Evolutionary conservation across 2,329 filamentous ascomycete species (phyloP).

Genomic region (Byssothecium circinans): DNA sequence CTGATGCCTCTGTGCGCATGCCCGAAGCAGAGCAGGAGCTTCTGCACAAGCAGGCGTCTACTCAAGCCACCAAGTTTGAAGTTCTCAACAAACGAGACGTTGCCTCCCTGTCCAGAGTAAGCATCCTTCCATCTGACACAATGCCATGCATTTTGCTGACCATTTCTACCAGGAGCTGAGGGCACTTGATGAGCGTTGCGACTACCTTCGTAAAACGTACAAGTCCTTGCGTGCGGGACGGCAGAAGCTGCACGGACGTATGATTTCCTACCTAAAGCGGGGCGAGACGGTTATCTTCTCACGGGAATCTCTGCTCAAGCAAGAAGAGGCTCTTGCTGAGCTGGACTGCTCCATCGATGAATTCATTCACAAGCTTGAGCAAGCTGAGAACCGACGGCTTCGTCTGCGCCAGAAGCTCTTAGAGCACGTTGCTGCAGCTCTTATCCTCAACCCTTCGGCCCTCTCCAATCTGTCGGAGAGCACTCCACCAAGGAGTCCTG

Average conservation of each 20-base stretch:
- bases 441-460: slow-evolving; percentile 38
- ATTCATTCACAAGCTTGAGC: slow-evolving; percentile 78
- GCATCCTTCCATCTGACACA: slow-evolving; percentile 13
- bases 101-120: slow-evolving; percentile 61
- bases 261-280: slow-evolving; percentile 75
- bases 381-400: slow-evolving; percentile 74
- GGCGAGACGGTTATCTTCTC: slow-evolving; percentile 72
- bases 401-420: slow-evolving; percentile 77
- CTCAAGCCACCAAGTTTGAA: slow-evolving; percentile 46
- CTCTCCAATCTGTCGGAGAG: slow-evolving; percentile 32
- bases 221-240: slow-evolving; percentile 73
- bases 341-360: slow-evolving; percentile 78
- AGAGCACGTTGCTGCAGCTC: slow-evolving; percentile 75
- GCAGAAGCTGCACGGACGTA: slow-evolving; percentile 73
- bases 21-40: slow-evolving; percentile 39
- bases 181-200: slow-evolving; percentile 73
- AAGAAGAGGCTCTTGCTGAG: slow-evolving; percentile 77
- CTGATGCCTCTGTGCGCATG: slow-evolving; percentile 38
- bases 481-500: slow-evolving; percentile 44
- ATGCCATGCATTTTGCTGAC: slow-evolving; percentile 18
- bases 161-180: slow-evolving; percentile 63
- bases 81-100: slow-evolving; percentile 45
- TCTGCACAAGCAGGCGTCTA: slow-evolving; percentile 43
- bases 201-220: slow-evolving; percentile 77
- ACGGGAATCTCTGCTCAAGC: slow-evolving; percentile 73